Evolutionary conservation across 116 monocot genomes (phyloP).

Genomic region (Dioscorea cayenensis): DNA sequence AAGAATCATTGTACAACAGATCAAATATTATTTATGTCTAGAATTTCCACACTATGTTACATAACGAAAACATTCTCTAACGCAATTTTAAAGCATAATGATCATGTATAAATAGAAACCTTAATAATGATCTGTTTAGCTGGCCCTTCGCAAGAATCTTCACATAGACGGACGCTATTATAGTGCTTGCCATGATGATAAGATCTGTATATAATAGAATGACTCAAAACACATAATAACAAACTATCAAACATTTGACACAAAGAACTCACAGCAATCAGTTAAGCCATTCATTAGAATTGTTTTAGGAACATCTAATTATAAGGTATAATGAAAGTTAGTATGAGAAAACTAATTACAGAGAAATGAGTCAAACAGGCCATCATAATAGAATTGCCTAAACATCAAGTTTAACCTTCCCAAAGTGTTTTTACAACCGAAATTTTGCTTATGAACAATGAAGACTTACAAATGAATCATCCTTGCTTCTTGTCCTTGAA

Average conservation of each 20-base stretch:
- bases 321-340: too few species aligned
- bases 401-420: background rate
- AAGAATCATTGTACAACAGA: background rate
- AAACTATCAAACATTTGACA: background rate
- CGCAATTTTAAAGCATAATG: background rate
- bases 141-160: slow-evolving; percentile 66
- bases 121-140: slow-evolving; percentile 59
- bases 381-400: background rate
- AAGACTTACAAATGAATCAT: slow-evolving; percentile 73
- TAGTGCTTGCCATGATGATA: slow-evolving; percentile 89
- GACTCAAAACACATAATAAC: background rate
- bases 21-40: background rate
- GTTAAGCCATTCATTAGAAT: too few species aligned
- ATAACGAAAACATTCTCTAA: background rate
- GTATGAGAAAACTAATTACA: background rate
- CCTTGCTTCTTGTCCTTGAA: slow-evolving; percentile 29
- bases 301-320: too few species aligned
- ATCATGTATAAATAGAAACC: slow-evolving; percentile 16
- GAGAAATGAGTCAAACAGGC: background rate
- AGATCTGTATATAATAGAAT: slow-evolving; percentile 24
- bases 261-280: background rate
- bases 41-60: background rate
- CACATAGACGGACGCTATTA: slow-evolving; percentile 54
- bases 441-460: background rate
- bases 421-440: background rate